Evolutionary conservation across 441 rosid genomes (phyloP).

Genomic region (Gossypium schwendimanii): DNA sequence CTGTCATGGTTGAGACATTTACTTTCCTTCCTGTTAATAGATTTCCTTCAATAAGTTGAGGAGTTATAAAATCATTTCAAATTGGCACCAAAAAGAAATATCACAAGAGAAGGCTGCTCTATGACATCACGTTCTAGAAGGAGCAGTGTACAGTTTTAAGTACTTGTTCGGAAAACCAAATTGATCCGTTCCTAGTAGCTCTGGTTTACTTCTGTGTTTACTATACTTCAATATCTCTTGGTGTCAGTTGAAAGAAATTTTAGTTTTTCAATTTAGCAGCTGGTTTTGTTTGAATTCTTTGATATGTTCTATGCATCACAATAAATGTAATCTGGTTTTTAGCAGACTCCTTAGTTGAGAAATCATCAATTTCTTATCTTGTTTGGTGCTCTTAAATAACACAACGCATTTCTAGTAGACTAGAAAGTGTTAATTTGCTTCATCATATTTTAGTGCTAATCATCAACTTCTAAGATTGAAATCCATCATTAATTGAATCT

Average conservation of each 20-base stretch:
- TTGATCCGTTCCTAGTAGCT: not conserved
- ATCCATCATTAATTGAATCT: conserved; percentile 15
- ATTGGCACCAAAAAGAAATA: not conserved
- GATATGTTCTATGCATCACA: not conserved
- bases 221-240: not conserved
- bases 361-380: conserved; percentile 2
- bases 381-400: not conserved
- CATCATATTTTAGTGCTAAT: not conserved
- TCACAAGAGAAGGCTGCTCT: not conserved
- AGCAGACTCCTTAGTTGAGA: not conserved
- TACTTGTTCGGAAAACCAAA: not conserved
- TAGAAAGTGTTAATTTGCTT: conserved; percentile 5
- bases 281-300: not conserved
- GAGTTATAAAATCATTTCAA: not conserved
- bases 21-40: not conserved
- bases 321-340: not conserved
- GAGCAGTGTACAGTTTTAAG: not conserved
- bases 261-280: not conserved
- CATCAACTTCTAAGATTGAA: not conserved
- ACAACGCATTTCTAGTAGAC: not conserved
- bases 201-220: not conserved
- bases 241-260: not conserved
- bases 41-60: conserved; percentile 5
- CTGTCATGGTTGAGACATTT: conserved; percentile 9
- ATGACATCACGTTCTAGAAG: not conserved